Percentiles rank a stretch among this genome's conserved stretches.
phyloP scores from a whole-genome alignment of 1,139 yeast species.

The Meyerozyma guilliermondii region DNA sequence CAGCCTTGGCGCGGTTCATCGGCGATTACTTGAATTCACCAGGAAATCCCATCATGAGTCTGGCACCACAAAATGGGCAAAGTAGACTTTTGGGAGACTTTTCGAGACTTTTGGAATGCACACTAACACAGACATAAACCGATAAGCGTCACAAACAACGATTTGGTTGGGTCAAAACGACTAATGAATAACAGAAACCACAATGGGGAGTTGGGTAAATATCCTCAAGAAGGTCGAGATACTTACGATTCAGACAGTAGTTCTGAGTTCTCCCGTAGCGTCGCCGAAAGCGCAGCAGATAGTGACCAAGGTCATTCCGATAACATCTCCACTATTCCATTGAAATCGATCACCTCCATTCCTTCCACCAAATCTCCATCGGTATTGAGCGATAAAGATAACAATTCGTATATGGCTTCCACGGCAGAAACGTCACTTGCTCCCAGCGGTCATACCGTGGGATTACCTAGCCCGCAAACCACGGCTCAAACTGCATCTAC shows the following conservation, averaged over 20 bases:
- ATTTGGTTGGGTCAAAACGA: conserved; percentile 44
- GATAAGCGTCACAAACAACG: conserved; percentile 23
- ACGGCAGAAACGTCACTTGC: conserved; percentile 54
- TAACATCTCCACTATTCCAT: conserved; percentile 46
- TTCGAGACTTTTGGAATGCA: neutral
- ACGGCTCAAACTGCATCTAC: conserved; percentile 5
- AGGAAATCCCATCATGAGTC: neutral
- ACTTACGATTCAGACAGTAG: conserved; percentile 2
- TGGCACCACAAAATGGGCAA: conserved; percentile 1
- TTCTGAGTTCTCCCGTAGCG: neutral
- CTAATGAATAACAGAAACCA: conserved; percentile 20
- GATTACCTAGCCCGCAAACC: conserved; percentile 3
- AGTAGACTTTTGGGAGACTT: no score
- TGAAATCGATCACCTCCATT: conserved; percentile 45
- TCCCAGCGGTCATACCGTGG: conserved; percentile 25
- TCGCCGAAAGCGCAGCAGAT: conserved; percentile 2
- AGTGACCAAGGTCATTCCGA: conserved; percentile 18
- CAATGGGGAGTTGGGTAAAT: conserved; percentile 3
- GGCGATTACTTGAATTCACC: no score
- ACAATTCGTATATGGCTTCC: conserved; percentile 37
- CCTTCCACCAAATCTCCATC: conserved; percentile 46
- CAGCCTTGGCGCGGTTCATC: neutral
- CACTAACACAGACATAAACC: conserved; percentile 4
- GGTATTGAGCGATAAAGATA: conserved; percentile 39
- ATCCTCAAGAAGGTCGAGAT: conserved; percentile 4